phyloP scores from a whole-genome alignment of 768 basidiomycete genomes.

The Rossbeevera mucosa region DNA sequence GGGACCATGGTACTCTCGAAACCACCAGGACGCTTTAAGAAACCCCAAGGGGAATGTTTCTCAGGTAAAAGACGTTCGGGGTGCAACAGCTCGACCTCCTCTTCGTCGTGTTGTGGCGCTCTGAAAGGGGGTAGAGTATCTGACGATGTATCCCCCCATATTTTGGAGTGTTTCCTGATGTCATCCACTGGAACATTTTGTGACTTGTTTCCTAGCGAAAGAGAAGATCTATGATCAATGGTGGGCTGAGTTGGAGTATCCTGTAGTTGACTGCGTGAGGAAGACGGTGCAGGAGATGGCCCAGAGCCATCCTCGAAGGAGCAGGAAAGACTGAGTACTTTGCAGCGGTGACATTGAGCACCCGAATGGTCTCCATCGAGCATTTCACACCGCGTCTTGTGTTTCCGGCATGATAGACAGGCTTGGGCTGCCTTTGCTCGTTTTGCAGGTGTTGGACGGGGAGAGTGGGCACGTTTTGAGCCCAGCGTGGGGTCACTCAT shows the following conservation, averaged over 20 bases:
- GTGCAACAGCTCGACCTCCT: conserved; percentile 30
- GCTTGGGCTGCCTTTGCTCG: conserved; percentile 43
- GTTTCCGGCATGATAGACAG: conserved; percentile 42
- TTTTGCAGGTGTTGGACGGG: conserved; percentile 30
- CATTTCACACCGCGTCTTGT: conserved; percentile 49
- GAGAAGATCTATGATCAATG: conserved; percentile 24
- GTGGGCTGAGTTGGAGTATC: conserved; percentile 19
- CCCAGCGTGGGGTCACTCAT: conserved; percentile 20
- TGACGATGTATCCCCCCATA: conserved; percentile 18
- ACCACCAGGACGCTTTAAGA: conserved; percentile 35
- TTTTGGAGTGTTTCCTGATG: conserved; percentile 16
- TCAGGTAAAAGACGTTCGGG: conserved; percentile 36
- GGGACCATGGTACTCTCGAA: conserved; percentile 44
- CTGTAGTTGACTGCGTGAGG: conserved; percentile 17
- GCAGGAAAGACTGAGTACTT: conserved; percentile 43
- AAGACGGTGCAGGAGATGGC: conserved; percentile 13
- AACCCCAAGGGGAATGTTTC: conserved; percentile 35
- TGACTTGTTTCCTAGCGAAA: conserved; percentile 17
- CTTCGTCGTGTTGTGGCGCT: conserved; percentile 13
- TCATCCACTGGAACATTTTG: conserved; percentile 22
- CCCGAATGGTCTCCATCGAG: conserved; percentile 37
- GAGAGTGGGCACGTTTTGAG: conserved; percentile 31
- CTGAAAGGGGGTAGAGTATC: conserved; percentile 18
- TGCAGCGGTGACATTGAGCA: conserved; percentile 46
- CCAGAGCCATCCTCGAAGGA: conserved; percentile 39